phyloP scores from a whole-genome alignment of 2,329 filamentous ascomycete species.

The Ophiostoma perfectum region DNA sequence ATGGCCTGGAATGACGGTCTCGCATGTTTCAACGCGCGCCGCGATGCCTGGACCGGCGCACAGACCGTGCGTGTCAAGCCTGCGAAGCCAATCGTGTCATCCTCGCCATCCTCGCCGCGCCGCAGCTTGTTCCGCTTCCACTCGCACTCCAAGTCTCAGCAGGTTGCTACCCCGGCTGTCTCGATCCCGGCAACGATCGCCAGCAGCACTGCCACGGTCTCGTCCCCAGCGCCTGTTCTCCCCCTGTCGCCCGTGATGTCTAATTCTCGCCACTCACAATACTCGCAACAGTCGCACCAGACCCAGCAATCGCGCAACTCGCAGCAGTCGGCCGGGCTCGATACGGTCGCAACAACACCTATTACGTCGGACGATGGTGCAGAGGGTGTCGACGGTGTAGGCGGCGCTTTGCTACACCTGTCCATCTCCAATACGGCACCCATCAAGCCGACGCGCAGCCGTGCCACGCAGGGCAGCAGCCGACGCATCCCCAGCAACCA shows the following conservation, averaged over 20 bases:
- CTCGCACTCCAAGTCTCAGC: conserved; percentile 30
- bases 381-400: neutral
- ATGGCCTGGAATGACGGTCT: conserved; percentile 75
- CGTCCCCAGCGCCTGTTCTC: neutral
- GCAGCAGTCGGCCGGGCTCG: conserved; percentile 22
- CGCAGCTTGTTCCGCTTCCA: conserved; percentile 48
- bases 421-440: conserved; percentile 22
- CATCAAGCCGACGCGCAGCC: conserved; percentile 15
- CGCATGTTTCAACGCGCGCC: conserved; percentile 68
- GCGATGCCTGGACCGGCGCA: conserved; percentile 83
- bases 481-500: neutral
- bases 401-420: conserved; percentile 20
- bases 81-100: conserved; percentile 35
- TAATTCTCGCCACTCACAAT: conserved; percentile 29
- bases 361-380: conserved; percentile 39
- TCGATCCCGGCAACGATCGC: neutral
- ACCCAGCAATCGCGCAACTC: conserved; percentile 27
- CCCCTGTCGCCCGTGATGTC: conserved; percentile 30
- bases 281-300: conserved; percentile 26
- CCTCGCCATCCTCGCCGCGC: conserved; percentile 42
- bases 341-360: conserved; percentile 38
- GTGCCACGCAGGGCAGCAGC: conserved; percentile 13
- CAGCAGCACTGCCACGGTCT: neutral
- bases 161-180: neutral
- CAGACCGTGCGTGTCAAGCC: conserved; percentile 51